These are phyloP conservation scores for Mucor piriformis DNA, from an alignment of 371 early-diverging fungal genomes.

Conservation along the genomic window DNA sequence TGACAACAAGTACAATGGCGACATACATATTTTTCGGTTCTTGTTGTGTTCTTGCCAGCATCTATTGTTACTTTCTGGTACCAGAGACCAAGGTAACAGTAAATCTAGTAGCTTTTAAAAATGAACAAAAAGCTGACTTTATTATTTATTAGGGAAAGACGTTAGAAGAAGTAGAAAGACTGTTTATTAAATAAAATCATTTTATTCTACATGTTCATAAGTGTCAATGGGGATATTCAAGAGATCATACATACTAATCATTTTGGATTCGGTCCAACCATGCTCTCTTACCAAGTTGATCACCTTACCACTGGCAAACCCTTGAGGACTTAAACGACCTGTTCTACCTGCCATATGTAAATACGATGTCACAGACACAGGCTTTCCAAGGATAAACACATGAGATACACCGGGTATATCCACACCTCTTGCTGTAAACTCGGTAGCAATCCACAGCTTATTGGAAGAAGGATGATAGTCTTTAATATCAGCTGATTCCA, in stretches of 20 bases:
- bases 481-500: conserved; percentile 35
- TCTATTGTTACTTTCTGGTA: conserved; percentile 25
- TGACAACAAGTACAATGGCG: conserved; percentile 36
- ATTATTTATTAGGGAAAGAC: conserved; percentile 22
- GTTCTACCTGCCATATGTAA: conserved; percentile 88
- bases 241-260: conserved; percentile 43
- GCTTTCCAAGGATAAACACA: conserved; percentile 80
- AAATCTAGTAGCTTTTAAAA: no score
- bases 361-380: conserved; percentile 65
- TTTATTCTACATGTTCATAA: conserved; percentile 44
- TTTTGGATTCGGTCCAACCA: conserved; percentile 39
- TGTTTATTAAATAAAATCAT: conserved; percentile 10
- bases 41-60: conserved; percentile 26
- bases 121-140: not conserved
- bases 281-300: conserved; percentile 58
- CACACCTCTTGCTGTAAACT: conserved; percentile 83
- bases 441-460: conserved; percentile 69
- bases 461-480: conserved; percentile 10
- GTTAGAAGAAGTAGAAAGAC: conserved; percentile 31
- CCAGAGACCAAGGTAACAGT: conserved; percentile 40
- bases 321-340: conserved; percentile 63
- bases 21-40: conserved; percentile 50
- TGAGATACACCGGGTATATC: conserved; percentile 86
- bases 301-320: conserved; percentile 55
- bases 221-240: conserved; percentile 31